A percentile compares a stretch with the other conserved stretches of the same genome.
Conservation (phyloP, 2,329 filamentous ascomycete species). For the Exserohilum turcica region DNA sequence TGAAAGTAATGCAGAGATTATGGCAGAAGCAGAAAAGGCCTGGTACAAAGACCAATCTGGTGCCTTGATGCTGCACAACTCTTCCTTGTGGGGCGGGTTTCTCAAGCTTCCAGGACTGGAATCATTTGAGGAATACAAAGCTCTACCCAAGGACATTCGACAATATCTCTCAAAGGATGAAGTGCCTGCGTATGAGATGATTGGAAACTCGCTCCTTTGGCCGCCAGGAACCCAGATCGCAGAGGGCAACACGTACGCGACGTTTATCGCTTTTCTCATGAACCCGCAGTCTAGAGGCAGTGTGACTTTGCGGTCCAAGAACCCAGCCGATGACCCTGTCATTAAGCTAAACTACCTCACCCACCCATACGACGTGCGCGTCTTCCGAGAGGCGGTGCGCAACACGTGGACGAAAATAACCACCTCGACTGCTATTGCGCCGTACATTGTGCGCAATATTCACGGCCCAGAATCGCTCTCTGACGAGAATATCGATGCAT, state of each 20-base stretch:
- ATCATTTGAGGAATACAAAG: conserved; percentile 50
- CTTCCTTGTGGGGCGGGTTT: conserved; percentile 60
- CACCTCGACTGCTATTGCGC: conserved; percentile 57
- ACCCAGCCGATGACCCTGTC: conserved; percentile 57
- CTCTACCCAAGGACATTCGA: conserved; percentile 53
- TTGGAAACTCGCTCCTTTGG: conserved; percentile 38
- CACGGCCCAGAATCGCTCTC: conserved; percentile 51
- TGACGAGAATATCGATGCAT: conserved; percentile 57
- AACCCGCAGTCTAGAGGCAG: conserved; percentile 58
- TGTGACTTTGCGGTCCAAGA: conserved; percentile 58
- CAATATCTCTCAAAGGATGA: conserved; percentile 55
- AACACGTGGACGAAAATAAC: conserved; percentile 50
- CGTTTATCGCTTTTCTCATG: conserved; percentile 53
- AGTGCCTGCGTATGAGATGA: conserved; percentile 63
- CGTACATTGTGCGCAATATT: conserved; percentile 55
- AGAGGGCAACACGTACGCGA: conserved; percentile 45
- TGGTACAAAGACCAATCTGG: conserved; percentile 50
- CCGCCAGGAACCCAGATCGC: conserved; percentile 32
- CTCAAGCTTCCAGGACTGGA: conserved; percentile 53
- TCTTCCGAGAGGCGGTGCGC: conserved; percentile 39
- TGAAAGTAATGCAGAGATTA: conserved; percentile 29
- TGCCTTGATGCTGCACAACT: conserved; percentile 47
- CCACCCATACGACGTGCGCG: conserved; percentile 59
- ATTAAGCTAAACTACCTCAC: conserved; percentile 61
- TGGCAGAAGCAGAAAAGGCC: conserved; percentile 52